These are phyloP conservation scores for Mycena haematopus DNA, from an alignment of 768 basidiomycete genomes.

Conservation along the genomic window DNA sequence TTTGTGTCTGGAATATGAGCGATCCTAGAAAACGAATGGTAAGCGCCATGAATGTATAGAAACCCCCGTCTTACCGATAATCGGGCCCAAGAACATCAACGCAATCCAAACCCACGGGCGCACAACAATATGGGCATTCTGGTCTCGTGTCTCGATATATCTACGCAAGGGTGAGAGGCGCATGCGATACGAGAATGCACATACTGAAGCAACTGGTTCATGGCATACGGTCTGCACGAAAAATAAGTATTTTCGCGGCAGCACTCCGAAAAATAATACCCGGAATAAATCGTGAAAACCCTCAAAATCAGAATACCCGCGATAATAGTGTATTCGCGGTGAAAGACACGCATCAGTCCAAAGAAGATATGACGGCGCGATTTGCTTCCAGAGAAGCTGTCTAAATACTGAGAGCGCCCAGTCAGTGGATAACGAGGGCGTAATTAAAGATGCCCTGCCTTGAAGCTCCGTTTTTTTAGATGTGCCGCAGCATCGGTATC, in stretches of 20 bases:
- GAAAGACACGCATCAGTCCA: slow-evolving; percentile 49
- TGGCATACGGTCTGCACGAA: slow-evolving; percentile 45
- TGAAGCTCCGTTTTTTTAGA: slow-evolving; percentile 38
- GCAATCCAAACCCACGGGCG: slow-evolving; percentile 77
- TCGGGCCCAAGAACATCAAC: slow-evolving; percentile 56
- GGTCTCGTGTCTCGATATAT: slow-evolving; percentile 57
- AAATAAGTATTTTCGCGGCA: slow-evolving; percentile 31
- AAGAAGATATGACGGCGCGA: slow-evolving; percentile 38
- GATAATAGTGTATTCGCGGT: slow-evolving; percentile 34
- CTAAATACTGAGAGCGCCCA: slow-evolving; percentile 7
- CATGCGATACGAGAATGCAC: slow-evolving; percentile 14
- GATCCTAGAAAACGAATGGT: slow-evolving; percentile 29
- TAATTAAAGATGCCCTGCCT: slow-evolving; percentile 28
- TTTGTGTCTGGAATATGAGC: slow-evolving; percentile 60
- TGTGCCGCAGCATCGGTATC: slow-evolving; percentile 54
- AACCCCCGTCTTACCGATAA: slow-evolving; percentile 31
- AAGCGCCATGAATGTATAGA: not conserved
- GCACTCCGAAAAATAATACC: slow-evolving; percentile 28
- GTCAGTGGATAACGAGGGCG: slow-evolving; percentile 1
- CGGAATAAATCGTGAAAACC: slow-evolving; percentile 10
- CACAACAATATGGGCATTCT: slow-evolving; percentile 48
- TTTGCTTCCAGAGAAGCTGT: slow-evolving; percentile 10
- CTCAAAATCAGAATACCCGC: slow-evolving; percentile 10
- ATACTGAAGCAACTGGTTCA: slow-evolving; percentile 44
- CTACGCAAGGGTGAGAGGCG: slow-evolving; percentile 34